phyloP scores from a whole-genome alignment of 768 basidiomycete genomes.

The Trametes cubensis region DNA sequence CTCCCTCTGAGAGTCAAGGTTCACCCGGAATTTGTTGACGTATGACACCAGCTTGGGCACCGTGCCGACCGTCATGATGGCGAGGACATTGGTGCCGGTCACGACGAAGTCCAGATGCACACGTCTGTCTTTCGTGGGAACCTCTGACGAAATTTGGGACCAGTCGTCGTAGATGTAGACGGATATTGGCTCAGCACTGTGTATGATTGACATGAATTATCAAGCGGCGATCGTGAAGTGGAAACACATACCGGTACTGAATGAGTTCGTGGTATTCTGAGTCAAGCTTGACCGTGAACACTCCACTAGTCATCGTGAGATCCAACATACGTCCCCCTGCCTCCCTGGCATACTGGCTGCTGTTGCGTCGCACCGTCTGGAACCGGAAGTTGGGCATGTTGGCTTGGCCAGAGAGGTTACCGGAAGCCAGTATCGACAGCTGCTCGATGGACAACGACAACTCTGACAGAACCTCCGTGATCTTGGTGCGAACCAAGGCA shows the following conservation, averaged over 20 bases:
- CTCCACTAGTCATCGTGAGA: slow-evolving; percentile 73
- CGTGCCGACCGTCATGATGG: slow-evolving; percentile 70
- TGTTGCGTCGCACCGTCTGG: slow-evolving; percentile 65
- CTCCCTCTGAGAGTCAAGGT: slow-evolving; percentile 70
- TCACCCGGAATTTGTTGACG: slow-evolving; percentile 70
- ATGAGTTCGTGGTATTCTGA: slow-evolving; percentile 77
- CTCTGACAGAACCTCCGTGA: slow-evolving; percentile 64
- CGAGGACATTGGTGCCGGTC: slow-evolving; percentile 65
- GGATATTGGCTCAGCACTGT: slow-evolving; percentile 76
- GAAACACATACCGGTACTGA: slow-evolving; percentile 65
- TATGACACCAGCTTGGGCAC: slow-evolving; percentile 79
- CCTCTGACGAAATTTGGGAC: slow-evolving; percentile 51
- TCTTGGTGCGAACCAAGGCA: slow-evolving; percentile 63
- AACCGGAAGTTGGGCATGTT: slow-evolving; percentile 73
- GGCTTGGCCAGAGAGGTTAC: slow-evolving; percentile 72
- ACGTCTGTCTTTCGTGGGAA: slow-evolving; percentile 50
- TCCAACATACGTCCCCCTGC: slow-evolving; percentile 61
- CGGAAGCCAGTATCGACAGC: slow-evolving; percentile 56
- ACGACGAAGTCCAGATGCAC: slow-evolving; percentile 78
- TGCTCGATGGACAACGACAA: slow-evolving; percentile 68
- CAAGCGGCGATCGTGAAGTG: neutral
- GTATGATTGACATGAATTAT: neutral
- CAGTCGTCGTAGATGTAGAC: slow-evolving; percentile 83
- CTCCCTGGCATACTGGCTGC: slow-evolving; percentile 38
- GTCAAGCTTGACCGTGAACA: slow-evolving; percentile 64